Evolutionary conservation across 176 grass and related monocot genomes (phyloP), one percentile per base, ranked within the genome.

Genomic region (Secale cereale): DNA sequence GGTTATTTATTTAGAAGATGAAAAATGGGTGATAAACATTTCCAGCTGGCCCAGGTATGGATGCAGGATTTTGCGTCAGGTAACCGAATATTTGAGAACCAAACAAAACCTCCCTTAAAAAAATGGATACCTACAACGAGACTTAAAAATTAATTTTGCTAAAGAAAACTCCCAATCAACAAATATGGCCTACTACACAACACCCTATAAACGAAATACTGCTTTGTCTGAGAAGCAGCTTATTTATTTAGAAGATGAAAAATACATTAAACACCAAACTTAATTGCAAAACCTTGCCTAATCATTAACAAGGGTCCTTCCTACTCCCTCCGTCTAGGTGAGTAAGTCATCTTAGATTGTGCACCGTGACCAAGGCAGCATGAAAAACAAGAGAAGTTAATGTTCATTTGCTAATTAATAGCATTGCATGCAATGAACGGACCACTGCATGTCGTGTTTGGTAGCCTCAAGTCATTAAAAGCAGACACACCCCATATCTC

Each of bases 231-330:
- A 4, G 26, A 82, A 73, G 57, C 64, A 59, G 74, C 57, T 43
- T 57, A 52, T 46, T 46, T 82, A 86, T 43, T 82, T 22, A 3
- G 4, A 71, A 14, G 30, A 85, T 36, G 77, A 69, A 23, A 86
- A 86, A 81, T 48, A 59, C 22, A 60, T 63, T 27, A 81, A 46
- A 77, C 46, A 37, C 57, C 27, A 68, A 36, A 81, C 22, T 27
- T 75, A 85, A 65, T 30, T 76, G 23, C 35, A 71, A 56, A 65
- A 11, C 16, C 37, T 22, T 65, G 29, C 25, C 78, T 79, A 79
- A 43, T 64, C 26, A 43, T 65, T 65, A 79, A 79, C 36, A 79
- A 43, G 14, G 36, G 17, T 48, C 70, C 66, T 76, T 48, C 70
- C 66, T 69, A 82, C 30, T n/a, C n/a, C n/a, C n/a, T n/a, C n/a